A percentile compares a stretch with the other conserved stretches of the same genome.
Conservation (phyloP, 768 basidiomycete genomes). For the Sistotremastrum suecicum region DNA sequence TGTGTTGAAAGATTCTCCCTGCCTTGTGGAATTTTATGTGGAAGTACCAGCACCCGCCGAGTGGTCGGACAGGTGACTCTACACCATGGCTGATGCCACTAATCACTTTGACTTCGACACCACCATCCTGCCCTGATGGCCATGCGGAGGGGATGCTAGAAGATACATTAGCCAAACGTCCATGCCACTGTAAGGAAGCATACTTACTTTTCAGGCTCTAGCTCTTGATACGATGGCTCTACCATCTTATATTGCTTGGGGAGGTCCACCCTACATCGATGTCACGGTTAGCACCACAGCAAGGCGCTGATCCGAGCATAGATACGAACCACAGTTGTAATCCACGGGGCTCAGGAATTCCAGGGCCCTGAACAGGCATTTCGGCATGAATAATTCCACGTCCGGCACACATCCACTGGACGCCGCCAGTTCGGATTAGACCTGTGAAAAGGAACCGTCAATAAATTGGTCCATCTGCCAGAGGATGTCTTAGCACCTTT, state of each 20-base stretch:
- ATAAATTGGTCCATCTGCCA: no score
- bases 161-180: not conserved
- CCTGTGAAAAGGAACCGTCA: no score
- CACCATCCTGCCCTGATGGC: conserved; percentile 54
- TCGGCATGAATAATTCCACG: conserved; percentile 59
- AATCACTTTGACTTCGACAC: conserved; percentile 66
- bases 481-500: conserved; percentile 30
- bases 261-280: conserved; percentile 35
- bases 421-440: conserved; percentile 57
- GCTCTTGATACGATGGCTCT: conserved; percentile 77
- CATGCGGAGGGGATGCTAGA: conserved; percentile 57
- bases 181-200: not conserved
- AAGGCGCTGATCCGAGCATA: no score
- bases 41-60: conserved; percentile 92
- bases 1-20: conserved; percentile 62
- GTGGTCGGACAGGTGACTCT: conserved; percentile 77
- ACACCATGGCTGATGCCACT: conserved; percentile 80
- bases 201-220: conserved; percentile 44
- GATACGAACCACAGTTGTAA: conserved; percentile 59
- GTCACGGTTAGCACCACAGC: not conserved
- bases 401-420: conserved; percentile 92
- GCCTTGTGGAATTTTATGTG: conserved; percentile 56
- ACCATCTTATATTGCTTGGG: conserved; percentile 76
- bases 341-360: conserved; percentile 60
- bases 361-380: conserved; percentile 71